Conservation (phyloP, 2,329 filamentous ascomycete species). For the Penicillium thymicola region DNA sequence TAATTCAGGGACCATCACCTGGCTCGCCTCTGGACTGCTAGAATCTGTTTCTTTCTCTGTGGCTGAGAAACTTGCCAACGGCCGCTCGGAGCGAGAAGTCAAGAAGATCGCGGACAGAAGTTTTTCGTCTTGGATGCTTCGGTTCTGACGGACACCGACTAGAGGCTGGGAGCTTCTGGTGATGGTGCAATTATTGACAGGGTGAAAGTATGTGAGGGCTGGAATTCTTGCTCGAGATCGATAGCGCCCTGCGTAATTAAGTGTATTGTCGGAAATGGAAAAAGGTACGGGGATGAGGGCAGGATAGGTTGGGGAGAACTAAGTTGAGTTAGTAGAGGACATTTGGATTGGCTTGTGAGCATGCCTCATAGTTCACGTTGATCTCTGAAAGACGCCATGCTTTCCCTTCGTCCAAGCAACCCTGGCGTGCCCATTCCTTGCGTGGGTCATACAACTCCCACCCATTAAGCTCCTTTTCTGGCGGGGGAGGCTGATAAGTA, state of each 20-base stretch:
- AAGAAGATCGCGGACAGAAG: constrained; percentile 90
- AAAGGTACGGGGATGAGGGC: constrained; percentile 78
- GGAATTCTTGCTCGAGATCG: constrained; percentile 87
- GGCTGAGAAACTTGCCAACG: constrained; percentile 39
- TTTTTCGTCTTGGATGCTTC: constrained; percentile 93
- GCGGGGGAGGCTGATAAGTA: constrained; percentile 69
- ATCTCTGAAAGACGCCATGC: constrained; percentile 89
- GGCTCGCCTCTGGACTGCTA: constrained; percentile 43
- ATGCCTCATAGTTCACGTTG: constrained; percentile 75
- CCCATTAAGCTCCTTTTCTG: constrained; percentile 71
- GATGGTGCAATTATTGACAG: constrained; percentile 94
- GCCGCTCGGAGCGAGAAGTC: constrained; percentile 55
- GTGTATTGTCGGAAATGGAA: constrained; percentile 90
- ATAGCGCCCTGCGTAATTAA: constrained; percentile 89
- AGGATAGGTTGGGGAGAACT: constrained; percentile 91
- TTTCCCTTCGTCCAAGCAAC: constrained; percentile 74
- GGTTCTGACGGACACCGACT: constrained; percentile 78
- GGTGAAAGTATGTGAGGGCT: constrained; percentile 88
- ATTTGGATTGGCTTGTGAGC: constrained; percentile 6
- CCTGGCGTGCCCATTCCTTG: constrained; percentile 82
- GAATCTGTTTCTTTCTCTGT: constrained; percentile 42
- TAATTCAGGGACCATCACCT: constrained; percentile 49
- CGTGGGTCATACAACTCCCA: constrained; percentile 83
- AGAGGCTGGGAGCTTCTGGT: constrained; percentile 91
- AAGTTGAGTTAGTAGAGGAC: constrained; percentile 21